phyloP scores from a whole-genome alignment of 2,329 filamentous ascomycete species.

The Fusarium subglutinans region DNA sequence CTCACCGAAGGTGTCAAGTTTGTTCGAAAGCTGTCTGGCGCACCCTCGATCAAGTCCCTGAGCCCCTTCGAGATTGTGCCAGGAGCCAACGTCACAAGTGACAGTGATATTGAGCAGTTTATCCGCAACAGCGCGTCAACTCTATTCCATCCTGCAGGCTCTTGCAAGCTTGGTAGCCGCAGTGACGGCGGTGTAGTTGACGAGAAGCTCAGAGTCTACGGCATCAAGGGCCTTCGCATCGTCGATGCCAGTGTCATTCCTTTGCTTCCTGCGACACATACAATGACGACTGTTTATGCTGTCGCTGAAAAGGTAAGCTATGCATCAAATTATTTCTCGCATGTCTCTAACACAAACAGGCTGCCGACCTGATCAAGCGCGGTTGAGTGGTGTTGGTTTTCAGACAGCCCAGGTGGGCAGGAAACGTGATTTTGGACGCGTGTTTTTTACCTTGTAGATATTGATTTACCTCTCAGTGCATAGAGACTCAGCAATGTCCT shows the following conservation, averaged over 20 bases:
- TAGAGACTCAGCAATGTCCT: neutral
- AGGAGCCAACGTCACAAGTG: slow-evolving; percentile 14
- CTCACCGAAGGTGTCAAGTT: slow-evolving; percentile 26
- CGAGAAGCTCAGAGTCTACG: slow-evolving; percentile 37
- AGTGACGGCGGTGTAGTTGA: slow-evolving; percentile 52
- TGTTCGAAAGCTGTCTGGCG: neutral
- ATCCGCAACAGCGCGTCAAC: slow-evolving; percentile 19
- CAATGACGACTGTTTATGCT: slow-evolving; percentile 42
- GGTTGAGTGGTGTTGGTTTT: neutral
- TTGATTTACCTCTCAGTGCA: neutral
- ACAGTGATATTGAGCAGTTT: slow-evolving; percentile 26
- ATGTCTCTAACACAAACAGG: neutral
- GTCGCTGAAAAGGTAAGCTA: slow-evolving; percentile 42
- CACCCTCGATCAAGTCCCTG: slow-evolving; percentile 11
- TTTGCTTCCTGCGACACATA: slow-evolving; percentile 37
- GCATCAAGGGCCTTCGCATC: slow-evolving; percentile 43
- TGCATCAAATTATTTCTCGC: rapidly evolving
- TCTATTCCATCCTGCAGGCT: slow-evolving; percentile 32
- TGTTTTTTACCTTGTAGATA: neutral
- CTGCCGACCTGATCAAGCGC: slow-evolving; percentile 27
- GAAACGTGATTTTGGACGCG: neutral
- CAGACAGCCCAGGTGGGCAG: neutral
- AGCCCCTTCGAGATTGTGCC: slow-evolving; percentile 18
- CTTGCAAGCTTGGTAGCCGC: slow-evolving; percentile 51
- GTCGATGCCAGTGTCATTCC: slow-evolving; percentile 49